A percentile compares a stretch with the other conserved stretches of the same genome.
Conservation (phyloP, 805 yeast species). For the Wickerhamomyces silvicola region DNA sequence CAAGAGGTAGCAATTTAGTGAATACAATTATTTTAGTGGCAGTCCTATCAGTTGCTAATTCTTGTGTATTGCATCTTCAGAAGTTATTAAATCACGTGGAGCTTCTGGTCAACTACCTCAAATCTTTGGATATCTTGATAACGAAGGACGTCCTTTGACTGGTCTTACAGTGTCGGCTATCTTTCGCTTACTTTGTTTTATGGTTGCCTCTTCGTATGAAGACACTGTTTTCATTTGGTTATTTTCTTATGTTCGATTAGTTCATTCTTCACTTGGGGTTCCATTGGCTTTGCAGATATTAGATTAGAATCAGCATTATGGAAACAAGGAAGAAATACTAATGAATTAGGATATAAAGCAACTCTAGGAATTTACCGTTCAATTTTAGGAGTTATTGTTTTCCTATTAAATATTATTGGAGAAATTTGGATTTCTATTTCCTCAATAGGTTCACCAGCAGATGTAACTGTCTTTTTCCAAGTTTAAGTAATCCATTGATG, state of each 20-base stretch:
- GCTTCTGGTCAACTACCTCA: conserved; percentile 59
- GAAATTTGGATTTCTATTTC: conserved; percentile 70
- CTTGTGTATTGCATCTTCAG: conserved; percentile 61
- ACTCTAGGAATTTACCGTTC: conserved; percentile 58
- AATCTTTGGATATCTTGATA: conserved; percentile 55
- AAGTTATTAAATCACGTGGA: conserved; percentile 59
- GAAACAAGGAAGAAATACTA: conserved; percentile 47
- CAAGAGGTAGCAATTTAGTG: conserved; percentile 55
- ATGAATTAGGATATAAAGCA: conserved; percentile 53
- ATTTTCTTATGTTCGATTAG: conserved; percentile 57
- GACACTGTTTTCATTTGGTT: conserved; percentile 59
- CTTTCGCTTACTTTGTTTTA: conserved; percentile 54
- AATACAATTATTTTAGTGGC: conserved; percentile 65
- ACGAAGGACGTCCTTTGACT: conserved; percentile 61
- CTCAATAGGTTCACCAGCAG: conserved; percentile 41
- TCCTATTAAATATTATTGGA: conserved; percentile 49
- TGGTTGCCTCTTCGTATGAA: conserved; percentile 46
- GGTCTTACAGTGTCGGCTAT: conserved; percentile 44
- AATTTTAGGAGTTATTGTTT: conserved; percentile 43
- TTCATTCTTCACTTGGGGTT: conserved; percentile 57
- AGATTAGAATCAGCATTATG: conserved; percentile 50
- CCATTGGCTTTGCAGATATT: conserved; percentile 53
- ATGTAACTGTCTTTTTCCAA: conserved; percentile 37
- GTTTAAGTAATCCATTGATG: conserved; percentile 39
- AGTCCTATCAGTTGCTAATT: conserved; percentile 67